Conservation (phyloP, 495 filamentous ascomycete genomes). For the Aspergillus baeticus region DNA sequence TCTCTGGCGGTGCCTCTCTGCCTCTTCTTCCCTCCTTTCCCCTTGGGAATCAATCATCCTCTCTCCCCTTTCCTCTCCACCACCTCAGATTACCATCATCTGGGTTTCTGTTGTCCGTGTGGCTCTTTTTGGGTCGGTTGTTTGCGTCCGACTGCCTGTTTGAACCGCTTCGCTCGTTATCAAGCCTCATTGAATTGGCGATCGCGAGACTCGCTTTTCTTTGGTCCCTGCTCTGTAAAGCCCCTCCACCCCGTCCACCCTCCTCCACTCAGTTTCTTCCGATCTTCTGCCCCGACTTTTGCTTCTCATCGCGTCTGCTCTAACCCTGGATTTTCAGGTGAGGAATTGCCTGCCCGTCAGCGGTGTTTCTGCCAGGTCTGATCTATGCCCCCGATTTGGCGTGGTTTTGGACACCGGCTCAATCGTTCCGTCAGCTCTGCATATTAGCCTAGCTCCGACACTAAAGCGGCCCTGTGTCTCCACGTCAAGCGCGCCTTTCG, state of each 20-base stretch:
- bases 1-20: constrained; percentile 1
- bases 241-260: constrained; percentile 10
- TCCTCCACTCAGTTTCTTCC: constrained; percentile 15
- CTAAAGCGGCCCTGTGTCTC: constrained; percentile 41
- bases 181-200: constrained; percentile 25
- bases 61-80: background rate
- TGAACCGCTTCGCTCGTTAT: constrained; percentile 15
- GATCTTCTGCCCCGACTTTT: constrained; percentile 1
- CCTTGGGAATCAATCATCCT: constrained; percentile 7
- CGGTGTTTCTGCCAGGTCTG: constrained; percentile 28
- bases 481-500: constrained; percentile 37
- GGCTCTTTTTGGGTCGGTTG: constrained; percentile 1
- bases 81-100: background rate
- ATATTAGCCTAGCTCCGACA: constrained; percentile 42
- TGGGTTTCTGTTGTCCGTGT: constrained; percentile 1
- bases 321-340: constrained; percentile 19
- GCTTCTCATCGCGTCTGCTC: constrained; percentile 7
- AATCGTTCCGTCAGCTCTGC: constrained; percentile 30
- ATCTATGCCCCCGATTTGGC: constrained; percentile 36
- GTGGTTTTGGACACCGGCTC: constrained; percentile 27
- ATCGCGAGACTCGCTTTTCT: constrained; percentile 27
- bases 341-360: constrained; percentile 28
- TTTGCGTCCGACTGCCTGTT: background rate
- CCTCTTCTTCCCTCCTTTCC: background rate
- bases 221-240: constrained; percentile 13